Conservation (phyloP, 1,139 yeast species). For the Saccharomycopsis hybrid region DNA sequence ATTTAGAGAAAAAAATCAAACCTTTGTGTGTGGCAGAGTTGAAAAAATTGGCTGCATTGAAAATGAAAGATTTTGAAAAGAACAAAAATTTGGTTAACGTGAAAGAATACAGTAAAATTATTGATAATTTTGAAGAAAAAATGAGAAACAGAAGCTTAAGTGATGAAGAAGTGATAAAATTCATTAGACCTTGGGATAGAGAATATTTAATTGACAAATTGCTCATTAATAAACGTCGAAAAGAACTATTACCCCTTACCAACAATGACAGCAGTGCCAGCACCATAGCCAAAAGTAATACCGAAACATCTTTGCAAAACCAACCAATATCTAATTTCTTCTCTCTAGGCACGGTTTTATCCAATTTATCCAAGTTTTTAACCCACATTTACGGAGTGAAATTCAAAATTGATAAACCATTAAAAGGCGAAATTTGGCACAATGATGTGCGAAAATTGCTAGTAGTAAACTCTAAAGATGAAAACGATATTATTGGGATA, state of each 20-base stretch:
- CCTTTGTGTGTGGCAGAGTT: conserved; percentile 61
- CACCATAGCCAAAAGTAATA: background rate
- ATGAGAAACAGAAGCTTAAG: conserved; percentile 22
- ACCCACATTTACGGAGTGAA: conserved; percentile 67
- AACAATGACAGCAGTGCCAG: background rate
- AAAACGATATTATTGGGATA: conserved; percentile 50
- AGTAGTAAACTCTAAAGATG: conserved; percentile 43
- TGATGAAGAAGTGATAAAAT: conserved; percentile 38
- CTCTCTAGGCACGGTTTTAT: conserved; percentile 80
- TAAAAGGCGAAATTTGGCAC: conserved; percentile 83
- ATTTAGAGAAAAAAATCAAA: conserved; percentile 45
- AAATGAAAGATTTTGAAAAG: conserved; percentile 29
- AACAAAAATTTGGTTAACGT: conserved; percentile 16
- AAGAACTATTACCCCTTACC: conserved; percentile 21
- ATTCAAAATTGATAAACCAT: conserved; percentile 58
- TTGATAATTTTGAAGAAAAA: conserved; percentile 17
- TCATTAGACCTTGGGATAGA: conserved; percentile 85
- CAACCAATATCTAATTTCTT: conserved; percentile 45
- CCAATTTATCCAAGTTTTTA: conserved; percentile 74
- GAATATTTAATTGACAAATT: conserved; percentile 53
- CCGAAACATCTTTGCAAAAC: background rate
- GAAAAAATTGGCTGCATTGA: conserved; percentile 35
- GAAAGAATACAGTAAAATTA: conserved; percentile 16
- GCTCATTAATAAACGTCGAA: conserved; percentile 28
- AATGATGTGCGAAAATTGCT: conserved; percentile 78